These are phyloP conservation scores for Suillus decipiens DNA, from an alignment of 768 basidiomycete species.

Conservation along the genomic window DNA sequence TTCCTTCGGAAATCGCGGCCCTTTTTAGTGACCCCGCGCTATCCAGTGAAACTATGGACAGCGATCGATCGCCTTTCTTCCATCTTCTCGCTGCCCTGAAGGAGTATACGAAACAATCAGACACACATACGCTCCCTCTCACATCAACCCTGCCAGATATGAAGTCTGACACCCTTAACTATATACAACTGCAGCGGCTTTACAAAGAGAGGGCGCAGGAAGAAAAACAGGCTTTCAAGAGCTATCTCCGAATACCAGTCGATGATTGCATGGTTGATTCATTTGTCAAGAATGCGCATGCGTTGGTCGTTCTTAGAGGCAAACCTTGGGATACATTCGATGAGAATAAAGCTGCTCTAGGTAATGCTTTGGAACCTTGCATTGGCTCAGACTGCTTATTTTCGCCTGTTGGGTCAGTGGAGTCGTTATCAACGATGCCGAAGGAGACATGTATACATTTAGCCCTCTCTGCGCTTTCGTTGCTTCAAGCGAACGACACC, in stretches of 20 bases:
- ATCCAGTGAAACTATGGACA: slow-evolving; percentile 37
- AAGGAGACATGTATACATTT: slow-evolving; percentile 71
- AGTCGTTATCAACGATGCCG: slow-evolving; percentile 40
- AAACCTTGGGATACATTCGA: slow-evolving; percentile 62
- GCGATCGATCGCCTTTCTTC: slow-evolving; percentile 70
- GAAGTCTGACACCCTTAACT: slow-evolving; percentile 85
- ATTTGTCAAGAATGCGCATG: slow-evolving; percentile 83
- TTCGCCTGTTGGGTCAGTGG: slow-evolving; percentile 7
- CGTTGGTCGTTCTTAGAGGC: slow-evolving; percentile 64
- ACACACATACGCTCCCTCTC: slow-evolving; percentile 73
- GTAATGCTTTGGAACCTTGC: slow-evolving; percentile 35
- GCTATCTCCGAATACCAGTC: slow-evolving; percentile 46
- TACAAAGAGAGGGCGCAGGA: slow-evolving; percentile 78
- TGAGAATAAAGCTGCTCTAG: slow-evolving; percentile 46
- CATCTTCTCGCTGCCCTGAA: slow-evolving; percentile 74
- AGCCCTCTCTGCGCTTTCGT: slow-evolving; percentile 62
- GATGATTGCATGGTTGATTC: slow-evolving; percentile 59
- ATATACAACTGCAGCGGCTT: slow-evolving; percentile 82
- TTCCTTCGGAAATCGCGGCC: slow-evolving; percentile 66
- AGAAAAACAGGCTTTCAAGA: slow-evolving; percentile 61
- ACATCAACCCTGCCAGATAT: slow-evolving; percentile 91
- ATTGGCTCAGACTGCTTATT: neutral
- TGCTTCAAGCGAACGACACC: slow-evolving; percentile 29
- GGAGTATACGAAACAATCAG: slow-evolving; percentile 55
- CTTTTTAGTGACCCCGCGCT: slow-evolving; percentile 68